Evolutionary conservation across 768 basidiomycete genomes (phyloP).

Genomic region (Serendipita indica): DNA sequence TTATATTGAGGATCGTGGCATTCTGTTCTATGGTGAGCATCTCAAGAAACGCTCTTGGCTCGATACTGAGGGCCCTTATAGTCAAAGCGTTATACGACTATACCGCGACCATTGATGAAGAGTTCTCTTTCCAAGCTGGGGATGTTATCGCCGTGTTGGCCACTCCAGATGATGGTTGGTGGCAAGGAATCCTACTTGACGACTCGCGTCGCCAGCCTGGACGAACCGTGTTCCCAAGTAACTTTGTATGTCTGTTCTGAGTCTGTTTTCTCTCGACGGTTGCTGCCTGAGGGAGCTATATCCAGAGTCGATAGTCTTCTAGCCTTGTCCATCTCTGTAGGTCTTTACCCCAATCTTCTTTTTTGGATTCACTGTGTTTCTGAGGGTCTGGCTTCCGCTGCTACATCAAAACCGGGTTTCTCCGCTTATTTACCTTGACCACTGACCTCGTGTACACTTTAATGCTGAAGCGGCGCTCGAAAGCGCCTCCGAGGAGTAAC

Average conservation of each 20-base stretch:
- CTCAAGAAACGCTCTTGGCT: background rate
- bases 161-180: conserved; percentile 96
- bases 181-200: conserved; percentile 80
- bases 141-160: conserved; percentile 93
- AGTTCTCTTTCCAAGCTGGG: conserved; percentile 90
- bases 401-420: too few species aligned
- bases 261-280: background rate
- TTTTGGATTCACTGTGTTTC: too few species aligned
- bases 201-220: conserved; percentile 56
- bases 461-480: too few species aligned
- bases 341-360: too few species aligned
- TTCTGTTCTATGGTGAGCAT: conserved; percentile 68
- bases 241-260: conserved; percentile 70
- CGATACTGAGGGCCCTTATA: conserved; percentile 21
- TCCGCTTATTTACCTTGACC: too few species aligned
- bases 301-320: too few species aligned
- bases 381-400: too few species aligned
- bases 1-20: conserved; percentile 61
- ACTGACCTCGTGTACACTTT: too few species aligned
- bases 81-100: conserved; percentile 89
- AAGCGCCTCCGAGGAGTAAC: too few species aligned
- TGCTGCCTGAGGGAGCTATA: too few species aligned
- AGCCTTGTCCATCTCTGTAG: too few species aligned
- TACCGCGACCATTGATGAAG: conserved; percentile 68
- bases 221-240: conserved; percentile 73